These are phyloP conservation scores for Phialocephala subalpina DNA, from an alignment of 2,329 filamentous ascomycete species.

Conservation along the genomic window DNA sequence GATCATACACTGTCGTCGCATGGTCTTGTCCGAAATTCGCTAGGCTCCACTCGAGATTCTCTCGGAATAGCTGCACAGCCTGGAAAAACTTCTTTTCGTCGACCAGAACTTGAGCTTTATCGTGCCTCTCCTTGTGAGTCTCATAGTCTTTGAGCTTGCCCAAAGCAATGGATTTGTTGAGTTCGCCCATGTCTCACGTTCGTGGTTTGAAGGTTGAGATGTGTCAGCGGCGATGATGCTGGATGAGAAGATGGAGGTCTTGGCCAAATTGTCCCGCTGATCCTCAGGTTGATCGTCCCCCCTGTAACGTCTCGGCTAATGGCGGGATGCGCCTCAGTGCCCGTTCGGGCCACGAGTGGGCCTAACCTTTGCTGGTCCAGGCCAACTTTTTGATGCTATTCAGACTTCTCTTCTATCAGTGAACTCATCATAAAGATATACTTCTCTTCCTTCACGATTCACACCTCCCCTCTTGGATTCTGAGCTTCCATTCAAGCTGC, in stretches of 20 bases:
- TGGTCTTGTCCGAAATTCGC: constrained; percentile 19
- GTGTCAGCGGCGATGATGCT: neutral
- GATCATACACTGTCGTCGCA: constrained; percentile 19
- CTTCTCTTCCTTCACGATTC: neutral
- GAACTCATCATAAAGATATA: neutral
- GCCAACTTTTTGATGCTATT: neutral
- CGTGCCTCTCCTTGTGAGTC: constrained; percentile 10
- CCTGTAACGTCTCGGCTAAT: constrained; percentile 4
- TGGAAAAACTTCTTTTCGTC: constrained; percentile 8
- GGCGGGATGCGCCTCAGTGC: neutral
- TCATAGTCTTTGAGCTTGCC: constrained; percentile 4
- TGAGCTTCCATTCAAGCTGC: neutral
- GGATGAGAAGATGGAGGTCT: neutral
- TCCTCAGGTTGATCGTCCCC: neutral
- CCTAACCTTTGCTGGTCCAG: neutral
- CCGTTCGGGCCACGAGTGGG: neutral
- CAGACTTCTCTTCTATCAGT: neutral
- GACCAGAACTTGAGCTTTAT: neutral
- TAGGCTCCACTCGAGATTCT: constrained; percentile 27
- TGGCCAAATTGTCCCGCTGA: neutral
- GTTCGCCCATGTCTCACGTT: constrained; percentile 16
- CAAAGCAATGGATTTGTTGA: constrained; percentile 13
- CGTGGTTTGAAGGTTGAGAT: neutral
- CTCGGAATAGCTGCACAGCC: constrained; percentile 9
- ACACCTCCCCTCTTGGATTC: neutral